Conservation (phyloP, 768 basidiomycete genomes). For the Boletus patriciae region DNA sequence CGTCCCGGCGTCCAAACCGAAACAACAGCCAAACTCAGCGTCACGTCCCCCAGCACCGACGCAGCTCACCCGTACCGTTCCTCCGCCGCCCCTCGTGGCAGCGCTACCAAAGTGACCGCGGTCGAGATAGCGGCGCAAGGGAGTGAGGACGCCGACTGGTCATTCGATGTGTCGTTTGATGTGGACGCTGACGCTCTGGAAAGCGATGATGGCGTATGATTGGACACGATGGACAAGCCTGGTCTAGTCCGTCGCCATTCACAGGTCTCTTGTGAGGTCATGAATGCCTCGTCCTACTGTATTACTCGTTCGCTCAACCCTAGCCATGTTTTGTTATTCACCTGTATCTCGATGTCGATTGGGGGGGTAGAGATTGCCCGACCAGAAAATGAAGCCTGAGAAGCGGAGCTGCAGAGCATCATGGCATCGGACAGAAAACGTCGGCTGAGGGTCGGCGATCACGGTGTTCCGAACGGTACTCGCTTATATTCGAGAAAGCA, state of each 20-base stretch:
- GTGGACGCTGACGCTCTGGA: conserved; percentile 30
- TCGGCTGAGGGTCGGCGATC: too few relatives aligned
- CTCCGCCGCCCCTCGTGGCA: conserved; percentile 16
- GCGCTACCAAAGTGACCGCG: not conserved
- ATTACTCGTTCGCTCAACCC: not conserved
- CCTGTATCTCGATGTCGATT: too few relatives aligned
- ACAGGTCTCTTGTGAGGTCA: not conserved
- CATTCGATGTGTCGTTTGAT: conserved; percentile 34
- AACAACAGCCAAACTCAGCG: not conserved
- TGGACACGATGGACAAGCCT: not conserved
- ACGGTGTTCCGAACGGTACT: too few relatives aligned
- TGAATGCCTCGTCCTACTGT: not conserved
- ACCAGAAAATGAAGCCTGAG: too few relatives aligned
- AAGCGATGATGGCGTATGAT: conserved; percentile 33
- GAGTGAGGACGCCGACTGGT: too few relatives aligned
- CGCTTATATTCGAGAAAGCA: too few relatives aligned
- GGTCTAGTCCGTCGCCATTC: too few relatives aligned
- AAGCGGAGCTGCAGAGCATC: too few relatives aligned
- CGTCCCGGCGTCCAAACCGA: conserved; percentile 9
- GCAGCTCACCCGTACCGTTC: conserved; percentile 17
- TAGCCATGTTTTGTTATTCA: not conserved
- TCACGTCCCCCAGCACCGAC: conserved; percentile 3
- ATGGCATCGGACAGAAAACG: too few relatives aligned
- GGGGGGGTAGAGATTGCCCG: not conserved
- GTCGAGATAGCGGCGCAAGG: not conserved